Evolutionary conservation across 1,139 yeast species (phyloP), one percentile per base, ranked within the genome.

Genomic region (Magnusiomyces fungicola): DNA sequence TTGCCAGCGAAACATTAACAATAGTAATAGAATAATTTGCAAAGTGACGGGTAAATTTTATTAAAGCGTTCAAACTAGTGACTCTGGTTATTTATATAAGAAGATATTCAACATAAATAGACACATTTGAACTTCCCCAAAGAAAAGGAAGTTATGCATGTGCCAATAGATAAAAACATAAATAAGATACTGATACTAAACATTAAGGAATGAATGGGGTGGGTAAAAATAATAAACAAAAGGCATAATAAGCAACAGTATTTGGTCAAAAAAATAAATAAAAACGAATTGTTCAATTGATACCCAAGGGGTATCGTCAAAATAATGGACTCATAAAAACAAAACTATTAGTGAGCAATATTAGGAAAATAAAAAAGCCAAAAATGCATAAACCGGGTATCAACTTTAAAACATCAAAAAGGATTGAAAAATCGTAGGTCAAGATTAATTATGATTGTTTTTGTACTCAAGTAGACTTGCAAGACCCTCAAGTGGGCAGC

Each of bases 381-480:
- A n/a, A n/a, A n/a, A n/a, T n/a, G n/a, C 30, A 27, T 7, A 7
- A 27, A 27, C 30, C 30, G 12, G 12, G 30, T 12, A 27, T 27
- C 10, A 27, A 27, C 12, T 27, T 7, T 27, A 27, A 12, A 27
- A 27, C 30, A 7, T 7, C 12, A 27, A 27, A 27, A 27, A 27
- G 12, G 12, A 7, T 27, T 27, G 30, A 27, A 12, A 27, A 27
- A 27, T 7, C 30, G 30, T 27, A 27, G 12, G 12, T 9, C 10
- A 23, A 12, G 4, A 18, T 40, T 18, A 27, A 16, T 40, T 19
- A 18, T 16, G 36, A 12, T 55, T 54, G 33, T 50, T 65, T 64
- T 81, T 83, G 85, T 90, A 85, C 50, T 81, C 80, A 57, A 87
- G 71, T 56, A 92, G 71, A 14, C 81, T 74, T 1, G 90, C 79